Conservation (phyloP, 768 basidiomycete species). For the Harrya chromipes region DNA sequence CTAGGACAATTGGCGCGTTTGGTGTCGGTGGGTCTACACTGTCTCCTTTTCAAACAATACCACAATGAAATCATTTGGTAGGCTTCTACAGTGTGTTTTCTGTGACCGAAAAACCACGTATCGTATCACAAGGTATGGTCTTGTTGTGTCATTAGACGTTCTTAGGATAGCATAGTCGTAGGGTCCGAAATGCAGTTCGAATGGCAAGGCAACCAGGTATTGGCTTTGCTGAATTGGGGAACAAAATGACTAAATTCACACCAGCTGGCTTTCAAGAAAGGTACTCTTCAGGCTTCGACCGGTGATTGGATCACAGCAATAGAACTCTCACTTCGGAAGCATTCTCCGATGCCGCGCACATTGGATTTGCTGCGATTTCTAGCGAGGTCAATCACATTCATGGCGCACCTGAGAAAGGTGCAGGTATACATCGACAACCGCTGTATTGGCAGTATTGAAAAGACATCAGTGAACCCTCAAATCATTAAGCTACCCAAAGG, state of each 20-base stretch:
- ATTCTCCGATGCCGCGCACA: slow-evolving; percentile 65
- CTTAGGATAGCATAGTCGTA: slow-evolving; percentile 15
- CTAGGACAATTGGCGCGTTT: slow-evolving; percentile 92
- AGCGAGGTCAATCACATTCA: slow-evolving; percentile 88
- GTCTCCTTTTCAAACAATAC: background rate
- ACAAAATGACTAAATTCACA: no score
- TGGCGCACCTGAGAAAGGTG: slow-evolving; percentile 69
- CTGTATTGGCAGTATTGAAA: slow-evolving; percentile 59
- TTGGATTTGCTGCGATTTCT: slow-evolving; percentile 89
- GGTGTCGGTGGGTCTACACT: slow-evolving; percentile 55
- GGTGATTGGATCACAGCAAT: slow-evolving; percentile 56
- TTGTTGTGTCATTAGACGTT: no score
- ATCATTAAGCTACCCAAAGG: slow-evolving; percentile 49
- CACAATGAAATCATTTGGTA: slow-evolving; percentile 11
- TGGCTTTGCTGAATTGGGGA: no score
- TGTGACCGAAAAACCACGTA: slow-evolving; percentile 72
- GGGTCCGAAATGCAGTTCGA: slow-evolving; percentile 92
- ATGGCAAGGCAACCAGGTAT: slow-evolving; percentile 41
- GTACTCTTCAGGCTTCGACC: no score
- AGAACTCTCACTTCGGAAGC: slow-evolving; percentile 78
- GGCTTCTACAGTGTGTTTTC: slow-evolving; percentile 79
- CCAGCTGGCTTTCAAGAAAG: no score
- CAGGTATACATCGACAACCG: slow-evolving; percentile 77
- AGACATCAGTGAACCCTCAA: slow-evolving; percentile 49
- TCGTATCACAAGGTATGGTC: slow-evolving; percentile 33